These are phyloP conservation scores for Neopestalotiopsis sp. DNA, from an alignment of 2,329 filamentous ascomycete species.

Conservation along the genomic window DNA sequence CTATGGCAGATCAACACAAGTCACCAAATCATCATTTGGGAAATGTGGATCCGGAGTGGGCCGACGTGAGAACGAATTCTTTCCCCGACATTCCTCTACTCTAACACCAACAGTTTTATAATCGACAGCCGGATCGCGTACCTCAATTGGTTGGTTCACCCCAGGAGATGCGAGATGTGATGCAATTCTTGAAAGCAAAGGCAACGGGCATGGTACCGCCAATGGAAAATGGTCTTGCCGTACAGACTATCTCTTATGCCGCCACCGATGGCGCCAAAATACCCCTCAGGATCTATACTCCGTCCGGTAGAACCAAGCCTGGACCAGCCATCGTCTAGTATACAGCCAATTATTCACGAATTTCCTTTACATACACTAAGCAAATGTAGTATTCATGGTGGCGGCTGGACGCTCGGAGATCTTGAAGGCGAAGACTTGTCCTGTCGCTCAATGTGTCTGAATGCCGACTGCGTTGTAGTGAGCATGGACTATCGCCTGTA, in stretches of 20 bases:
- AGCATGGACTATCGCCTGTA: slow-evolving; percentile 2
- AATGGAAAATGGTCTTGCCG: not conserved
- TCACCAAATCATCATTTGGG: not conserved
- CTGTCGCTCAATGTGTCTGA: not conserved
- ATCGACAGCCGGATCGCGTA: not conserved
- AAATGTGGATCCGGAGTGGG: not conserved
- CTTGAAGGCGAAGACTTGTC: not conserved
- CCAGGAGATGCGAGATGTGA: not conserved
- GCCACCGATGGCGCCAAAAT: not conserved
- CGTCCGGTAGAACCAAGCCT: not conserved
- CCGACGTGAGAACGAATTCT: not conserved
- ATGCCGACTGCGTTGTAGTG: not conserved
- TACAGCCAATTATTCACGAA: not conserved
- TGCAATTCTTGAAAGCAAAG: slow-evolving; percentile 1
- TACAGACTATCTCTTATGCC: not conserved
- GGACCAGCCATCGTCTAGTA: not conserved
- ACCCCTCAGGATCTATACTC: not conserved
- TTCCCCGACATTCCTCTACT: not conserved
- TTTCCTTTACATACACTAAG: not conserved
- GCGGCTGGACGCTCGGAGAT: not conserved
- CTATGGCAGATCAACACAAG: not conserved
- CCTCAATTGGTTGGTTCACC: not conserved
- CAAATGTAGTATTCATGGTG: not conserved
- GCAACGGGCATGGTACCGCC: not conserved
- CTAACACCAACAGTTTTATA: not conserved